phyloP scores from a whole-genome alignment of 257 asterid species.

The Lycium ferocissimum region DNA sequence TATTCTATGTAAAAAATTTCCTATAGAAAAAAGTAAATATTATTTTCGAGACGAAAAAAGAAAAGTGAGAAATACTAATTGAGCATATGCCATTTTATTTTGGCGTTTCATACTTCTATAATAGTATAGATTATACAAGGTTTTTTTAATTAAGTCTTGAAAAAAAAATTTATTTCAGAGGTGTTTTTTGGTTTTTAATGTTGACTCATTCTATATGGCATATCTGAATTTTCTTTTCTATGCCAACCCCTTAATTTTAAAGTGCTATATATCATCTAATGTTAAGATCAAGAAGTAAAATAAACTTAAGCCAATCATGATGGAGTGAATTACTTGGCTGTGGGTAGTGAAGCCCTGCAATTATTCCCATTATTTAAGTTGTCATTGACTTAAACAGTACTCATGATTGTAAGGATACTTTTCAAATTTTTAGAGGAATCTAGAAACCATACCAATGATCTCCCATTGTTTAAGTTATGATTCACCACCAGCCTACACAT shows the following conservation, averaged over 20 bases:
- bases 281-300: neutral
- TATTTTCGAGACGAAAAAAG: no score
- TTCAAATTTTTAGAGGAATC: conserved; percentile 22
- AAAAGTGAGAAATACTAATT: no score
- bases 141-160: no score
- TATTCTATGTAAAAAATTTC: no score
- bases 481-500: neutral
- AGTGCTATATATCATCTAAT: neutral
- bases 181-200: no score
- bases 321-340: neutral
- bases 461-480: neutral
- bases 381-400: neutral
- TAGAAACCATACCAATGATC: neutral
- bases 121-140: no score
- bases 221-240: neutral
- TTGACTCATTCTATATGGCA: no score
- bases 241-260: neutral
- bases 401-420: neutral
- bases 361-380: neutral
- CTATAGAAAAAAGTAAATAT: no score
- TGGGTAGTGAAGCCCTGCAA: neutral
- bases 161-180: no score
- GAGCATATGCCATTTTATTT: no score
- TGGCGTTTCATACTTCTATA: no score
- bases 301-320: neutral